Evolutionary conservation across 805 yeast species (phyloP), one percentile per base, ranked within the genome.

Genomic region (Schwanniomyces yamadae): DNA sequence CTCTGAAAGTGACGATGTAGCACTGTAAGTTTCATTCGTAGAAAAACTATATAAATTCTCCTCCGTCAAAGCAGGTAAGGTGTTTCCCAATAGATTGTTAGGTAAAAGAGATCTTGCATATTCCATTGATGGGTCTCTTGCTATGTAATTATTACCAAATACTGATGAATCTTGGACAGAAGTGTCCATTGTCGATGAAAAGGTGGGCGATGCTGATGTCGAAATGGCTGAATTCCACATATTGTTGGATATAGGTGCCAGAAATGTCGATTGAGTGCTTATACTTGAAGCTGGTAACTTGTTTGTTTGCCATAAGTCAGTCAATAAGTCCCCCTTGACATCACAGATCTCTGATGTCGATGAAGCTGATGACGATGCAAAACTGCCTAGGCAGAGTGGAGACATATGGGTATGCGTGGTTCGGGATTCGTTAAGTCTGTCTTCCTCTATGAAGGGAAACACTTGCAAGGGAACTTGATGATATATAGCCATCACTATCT

Each of bases 61-160:
- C 40, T 66, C 72, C 6, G 73, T 63, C 35, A 67, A 47, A 4
- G 54, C 54, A 12, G 52, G 51, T 24, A 54, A 46, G 21, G 37
- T 44, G 20, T 39, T 46, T 25, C 31, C 23, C 28, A 43, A 35
- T 19, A 54, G 45, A 15, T 46, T 44, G 36, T 52, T 48, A 18
- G 61, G 59, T 27, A 57, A 46, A 9, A 51, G 41, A n/a, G 19
- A 28, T 36, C 45, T 52, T 9, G 51, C 51, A 31, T 50, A 49
- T 23, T 49, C 54, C 14, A 22, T 24, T 11, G 23, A 28, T n/a
- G 12, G 21, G 8, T 24, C 28, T 23, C 27, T 37, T 42, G 39
- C 19, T 45, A 44, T 16, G 31, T 20, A 14, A 18, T 16, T 23
- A 21, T 10, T 19, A 12, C 4, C 8, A 27, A 12, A 6, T 2